Conservation (phyloP, 345 rosid genomes). For the Populus ilicifolia region DNA sequence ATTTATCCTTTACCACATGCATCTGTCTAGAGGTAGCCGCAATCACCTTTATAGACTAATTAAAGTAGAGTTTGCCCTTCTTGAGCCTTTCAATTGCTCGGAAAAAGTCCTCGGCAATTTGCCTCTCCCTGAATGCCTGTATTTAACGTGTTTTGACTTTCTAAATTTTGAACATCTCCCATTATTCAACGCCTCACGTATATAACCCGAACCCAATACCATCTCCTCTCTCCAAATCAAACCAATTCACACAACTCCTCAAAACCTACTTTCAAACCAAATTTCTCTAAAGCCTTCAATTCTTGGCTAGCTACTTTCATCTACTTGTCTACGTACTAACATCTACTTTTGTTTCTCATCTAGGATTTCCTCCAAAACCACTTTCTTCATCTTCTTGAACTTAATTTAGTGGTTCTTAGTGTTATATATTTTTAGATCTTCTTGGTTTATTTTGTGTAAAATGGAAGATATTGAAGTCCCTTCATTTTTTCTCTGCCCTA, state of each 20-base stretch:
- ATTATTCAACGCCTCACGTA: neutral
- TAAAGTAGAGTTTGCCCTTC: slow-evolving; percentile 29
- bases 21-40: neutral
- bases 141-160: slow-evolving; percentile 60
- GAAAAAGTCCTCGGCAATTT: slow-evolving; percentile 39
- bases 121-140: slow-evolving; percentile 3
- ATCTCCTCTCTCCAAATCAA: slow-evolving; percentile 23
- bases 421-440: neutral
- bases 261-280: slow-evolving; percentile 2
- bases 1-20: neutral
- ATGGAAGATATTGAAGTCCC: slow-evolving; percentile 75
- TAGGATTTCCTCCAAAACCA: neutral
- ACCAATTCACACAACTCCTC: slow-evolving; percentile 37
- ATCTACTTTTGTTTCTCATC: slow-evolving; percentile 9
- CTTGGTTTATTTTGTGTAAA: neutral
- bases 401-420: neutral
- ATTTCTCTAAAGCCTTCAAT: slow-evolving; percentile 12
- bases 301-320: neutral
- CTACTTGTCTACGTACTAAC: neutral
- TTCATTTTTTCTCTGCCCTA: slow-evolving; percentile 57
- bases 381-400: neutral
- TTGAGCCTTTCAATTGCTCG: slow-evolving; percentile 21
- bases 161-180: slow-evolving; percentile 17
- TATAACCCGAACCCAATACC: slow-evolving; percentile 29
- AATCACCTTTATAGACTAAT: slow-evolving; percentile 13